phyloP scores from a whole-genome alignment of 1,284 basidiomycete genomes.

The Afroboletus lepidellus region DNA sequence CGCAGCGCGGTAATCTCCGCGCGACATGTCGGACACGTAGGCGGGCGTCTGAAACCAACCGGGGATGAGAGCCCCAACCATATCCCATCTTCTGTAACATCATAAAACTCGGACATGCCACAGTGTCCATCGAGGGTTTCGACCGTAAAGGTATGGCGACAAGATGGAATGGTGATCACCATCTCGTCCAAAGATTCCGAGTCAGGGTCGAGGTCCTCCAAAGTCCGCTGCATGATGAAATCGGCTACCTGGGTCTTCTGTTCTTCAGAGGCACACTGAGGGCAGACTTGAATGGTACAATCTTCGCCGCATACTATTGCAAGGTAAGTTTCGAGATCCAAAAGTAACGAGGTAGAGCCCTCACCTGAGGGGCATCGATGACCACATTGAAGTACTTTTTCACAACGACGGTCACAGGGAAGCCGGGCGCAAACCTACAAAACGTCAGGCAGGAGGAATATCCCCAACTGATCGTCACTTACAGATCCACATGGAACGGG shows the following conservation, averaged over 20 bases:
- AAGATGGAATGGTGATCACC: slow-evolving; percentile 59
- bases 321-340: slow-evolving; percentile 2
- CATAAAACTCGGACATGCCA: slow-evolving; percentile 54
- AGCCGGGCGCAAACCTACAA: slow-evolving; percentile 64
- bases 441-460: neutral
- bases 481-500: slow-evolving; percentile 72
- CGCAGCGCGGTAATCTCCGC: slow-evolving; percentile 49
- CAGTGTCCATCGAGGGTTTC: slow-evolving; percentile 68
- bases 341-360: slow-evolving; percentile 8
- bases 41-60: slow-evolving; percentile 43
- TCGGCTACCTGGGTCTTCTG: slow-evolving; percentile 51
- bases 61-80: slow-evolving; percentile 48
- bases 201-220: slow-evolving; percentile 51
- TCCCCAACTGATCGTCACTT: slow-evolving; percentile 25
- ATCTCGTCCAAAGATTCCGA: slow-evolving; percentile 46
- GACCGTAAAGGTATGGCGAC: slow-evolving; percentile 68
- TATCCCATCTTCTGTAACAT: slow-evolving; percentile 30
- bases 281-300: slow-evolving; percentile 57
- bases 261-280: slow-evolving; percentile 45
- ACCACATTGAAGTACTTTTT: slow-evolving; percentile 49
- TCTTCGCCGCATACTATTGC: slow-evolving; percentile 65
- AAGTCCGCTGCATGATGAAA: slow-evolving; percentile 50
- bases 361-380: slow-evolving; percentile 69
- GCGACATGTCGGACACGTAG: slow-evolving; percentile 57
- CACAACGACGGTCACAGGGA: slow-evolving; percentile 63